Evolutionary conservation across 2,329 filamentous ascomycete species (phyloP).

Genomic region (Colletotrichum endophyticum): DNA sequence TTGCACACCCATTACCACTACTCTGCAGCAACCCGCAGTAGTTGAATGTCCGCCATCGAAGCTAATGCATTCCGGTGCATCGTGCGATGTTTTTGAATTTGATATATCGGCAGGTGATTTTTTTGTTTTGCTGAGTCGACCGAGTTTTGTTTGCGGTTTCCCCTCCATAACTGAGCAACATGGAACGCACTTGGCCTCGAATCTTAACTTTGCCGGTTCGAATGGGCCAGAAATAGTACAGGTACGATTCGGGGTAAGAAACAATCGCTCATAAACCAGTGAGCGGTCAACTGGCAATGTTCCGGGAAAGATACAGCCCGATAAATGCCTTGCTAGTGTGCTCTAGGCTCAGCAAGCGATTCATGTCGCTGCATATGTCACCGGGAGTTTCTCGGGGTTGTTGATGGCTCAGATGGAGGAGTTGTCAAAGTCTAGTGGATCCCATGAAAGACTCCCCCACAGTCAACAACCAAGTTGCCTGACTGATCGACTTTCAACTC

Average conservation of each 20-base stretch:
- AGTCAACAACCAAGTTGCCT: not conserved
- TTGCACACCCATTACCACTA: not conserved
- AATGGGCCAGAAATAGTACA: not conserved
- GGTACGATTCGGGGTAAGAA: not conserved
- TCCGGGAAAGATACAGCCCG: not conserved
- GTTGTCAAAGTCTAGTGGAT: not conserved
- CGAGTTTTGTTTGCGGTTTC: not conserved
- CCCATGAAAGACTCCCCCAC: not conserved
- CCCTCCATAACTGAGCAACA: not conserved
- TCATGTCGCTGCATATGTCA: not conserved
- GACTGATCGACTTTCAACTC: not conserved
- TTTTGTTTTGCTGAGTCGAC: not conserved
- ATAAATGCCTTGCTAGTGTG: not conserved
- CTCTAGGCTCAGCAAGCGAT: not conserved
- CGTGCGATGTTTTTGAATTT: not conserved
- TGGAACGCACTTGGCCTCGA: not conserved
- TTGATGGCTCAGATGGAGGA: not conserved
- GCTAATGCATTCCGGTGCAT: not conserved
- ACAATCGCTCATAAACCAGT: not conserved
- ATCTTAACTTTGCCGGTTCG: not conserved
- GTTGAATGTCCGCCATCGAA: not conserved
- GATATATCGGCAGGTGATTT: not conserved
- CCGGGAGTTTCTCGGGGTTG: not conserved
- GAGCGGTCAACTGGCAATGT: not conserved
- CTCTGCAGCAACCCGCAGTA: not conserved